Evolutionary conservation across 495 filamentous ascomycete genomes (phyloP).

Genomic region (Penicillium angulare): DNA sequence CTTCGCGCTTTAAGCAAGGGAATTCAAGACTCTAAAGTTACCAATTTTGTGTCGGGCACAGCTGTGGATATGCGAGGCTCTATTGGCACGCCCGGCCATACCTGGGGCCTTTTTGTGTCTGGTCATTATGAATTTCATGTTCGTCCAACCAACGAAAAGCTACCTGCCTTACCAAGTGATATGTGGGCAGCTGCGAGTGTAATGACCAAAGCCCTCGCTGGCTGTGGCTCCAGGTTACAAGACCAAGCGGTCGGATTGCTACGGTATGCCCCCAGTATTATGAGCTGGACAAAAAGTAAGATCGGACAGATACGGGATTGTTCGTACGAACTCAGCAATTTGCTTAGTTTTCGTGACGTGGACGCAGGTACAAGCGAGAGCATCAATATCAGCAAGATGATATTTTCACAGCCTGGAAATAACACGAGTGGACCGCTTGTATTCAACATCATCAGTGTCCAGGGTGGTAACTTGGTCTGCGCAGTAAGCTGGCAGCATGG

Average conservation of each 20-base stretch:
- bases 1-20: conserved; percentile 21
- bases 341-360: conserved; percentile 21
- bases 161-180: conserved; percentile 11
- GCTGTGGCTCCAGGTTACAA: conserved; percentile 13
- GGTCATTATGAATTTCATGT: conserved; percentile 14
- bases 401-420: conserved; percentile 28
- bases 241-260: conserved; percentile 27
- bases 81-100: conserved; percentile 10
- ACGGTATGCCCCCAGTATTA: conserved; percentile 21
- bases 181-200: conserved; percentile 18
- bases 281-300: conserved; percentile 20
- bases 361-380: not conserved
- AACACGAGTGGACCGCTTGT: conserved; percentile 18
- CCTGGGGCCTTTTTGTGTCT: conserved; percentile 22
- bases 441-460: conserved; percentile 28
- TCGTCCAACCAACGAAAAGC: not conserved
- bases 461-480: conserved; percentile 18
- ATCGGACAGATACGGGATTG: conserved; percentile 20
- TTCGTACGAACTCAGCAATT: conserved; percentile 29
- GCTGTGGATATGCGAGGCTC: conserved; percentile 25
- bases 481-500: conserved; percentile 25
- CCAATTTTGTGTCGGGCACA: conserved; percentile 22
- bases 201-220: conserved; percentile 20
- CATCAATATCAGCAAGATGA: conserved; percentile 27
- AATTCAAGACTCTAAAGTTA: conserved; percentile 7